Conservation (phyloP, 2,329 filamentous ascomycete genomes). For the Pseudocercospora cruenta region DNA sequence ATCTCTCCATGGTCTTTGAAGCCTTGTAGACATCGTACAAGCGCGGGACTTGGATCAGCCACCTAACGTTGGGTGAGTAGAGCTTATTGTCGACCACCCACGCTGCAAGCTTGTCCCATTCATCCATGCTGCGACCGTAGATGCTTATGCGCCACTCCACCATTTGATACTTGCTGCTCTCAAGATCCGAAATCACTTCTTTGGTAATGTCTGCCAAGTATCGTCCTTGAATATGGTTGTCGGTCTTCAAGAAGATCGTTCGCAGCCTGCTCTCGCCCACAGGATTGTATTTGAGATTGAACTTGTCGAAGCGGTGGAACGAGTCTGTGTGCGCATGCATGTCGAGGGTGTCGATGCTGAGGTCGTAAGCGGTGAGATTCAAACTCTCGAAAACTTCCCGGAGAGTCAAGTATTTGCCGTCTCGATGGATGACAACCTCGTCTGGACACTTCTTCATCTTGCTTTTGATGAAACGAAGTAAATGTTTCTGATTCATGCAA, state of each 20-base stretch:
- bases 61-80: conserved; percentile 95
- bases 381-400: conserved; percentile 96
- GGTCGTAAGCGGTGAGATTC: conserved; percentile 93
- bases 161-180: conserved; percentile 99
- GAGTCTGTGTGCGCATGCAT: conserved; percentile 99
- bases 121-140: conserved; percentile 86
- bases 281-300: conserved; percentile 98
- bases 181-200: conserved; percentile 94
- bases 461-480: conserved; percentile 97
- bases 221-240: conserved; percentile 94
- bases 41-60: conserved; percentile 93
- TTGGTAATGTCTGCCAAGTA: conserved; percentile 98
- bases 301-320: conserved; percentile 99
- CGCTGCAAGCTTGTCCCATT: conserved; percentile 96
- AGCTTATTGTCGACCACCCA: conserved; percentile 99
- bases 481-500: conserved; percentile 99
- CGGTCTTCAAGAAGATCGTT: conserved; percentile 98
- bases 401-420: conserved; percentile 88
- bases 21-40: conserved; percentile 96
- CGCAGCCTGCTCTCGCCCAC: conserved; percentile 91
- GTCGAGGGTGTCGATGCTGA: conserved; percentile 97
- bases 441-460: conserved; percentile 99
- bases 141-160: conserved; percentile 99
- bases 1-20: conserved; percentile 81
- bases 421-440: conserved; percentile 88